Conservation (phyloP, 495 filamentous ascomycete species). For the Penicillium odoratum region DNA sequence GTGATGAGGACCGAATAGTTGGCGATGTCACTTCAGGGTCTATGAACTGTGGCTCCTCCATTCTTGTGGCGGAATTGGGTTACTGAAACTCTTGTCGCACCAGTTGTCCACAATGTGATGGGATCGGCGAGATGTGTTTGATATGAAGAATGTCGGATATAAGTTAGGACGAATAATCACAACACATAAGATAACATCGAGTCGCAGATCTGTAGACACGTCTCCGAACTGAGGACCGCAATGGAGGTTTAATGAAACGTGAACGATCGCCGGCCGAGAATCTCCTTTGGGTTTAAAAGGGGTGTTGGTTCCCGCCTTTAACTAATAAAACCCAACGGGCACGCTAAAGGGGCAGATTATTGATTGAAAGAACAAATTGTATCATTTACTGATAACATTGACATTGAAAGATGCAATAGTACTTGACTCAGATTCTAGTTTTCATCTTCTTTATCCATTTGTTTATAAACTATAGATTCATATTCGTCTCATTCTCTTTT, state of each 20-base stretch:
- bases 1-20: constrained; percentile 50
- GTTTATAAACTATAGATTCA: background rate
- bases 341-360: constrained; percentile 1
- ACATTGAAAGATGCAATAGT: too few species aligned
- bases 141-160: background rate
- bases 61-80: constrained; percentile 13
- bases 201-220: constrained; percentile 5
- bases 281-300: constrained; percentile 31
- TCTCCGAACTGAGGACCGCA: constrained; percentile 7
- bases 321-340: background rate
- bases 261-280: constrained; percentile 31
- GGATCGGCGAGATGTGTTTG: constrained; percentile 2
- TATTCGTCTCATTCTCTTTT: background rate
- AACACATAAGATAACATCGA: background rate
- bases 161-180: constrained; percentile 1
- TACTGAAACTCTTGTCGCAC: constrained; percentile 22
- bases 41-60: constrained; percentile 36
- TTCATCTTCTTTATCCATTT: background rate
- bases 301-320: constrained; percentile 10
- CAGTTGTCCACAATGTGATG: constrained; percentile 12
- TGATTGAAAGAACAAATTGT: background rate
- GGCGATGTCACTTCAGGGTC: constrained; percentile 28
- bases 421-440: too few species aligned
- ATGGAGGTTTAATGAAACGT: constrained; percentile 29
- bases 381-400: too few species aligned